Evolutionary conservation across 2,329 filamentous ascomycete species (phyloP).

Genomic region (Fragosphaeria purpurea): DNA sequence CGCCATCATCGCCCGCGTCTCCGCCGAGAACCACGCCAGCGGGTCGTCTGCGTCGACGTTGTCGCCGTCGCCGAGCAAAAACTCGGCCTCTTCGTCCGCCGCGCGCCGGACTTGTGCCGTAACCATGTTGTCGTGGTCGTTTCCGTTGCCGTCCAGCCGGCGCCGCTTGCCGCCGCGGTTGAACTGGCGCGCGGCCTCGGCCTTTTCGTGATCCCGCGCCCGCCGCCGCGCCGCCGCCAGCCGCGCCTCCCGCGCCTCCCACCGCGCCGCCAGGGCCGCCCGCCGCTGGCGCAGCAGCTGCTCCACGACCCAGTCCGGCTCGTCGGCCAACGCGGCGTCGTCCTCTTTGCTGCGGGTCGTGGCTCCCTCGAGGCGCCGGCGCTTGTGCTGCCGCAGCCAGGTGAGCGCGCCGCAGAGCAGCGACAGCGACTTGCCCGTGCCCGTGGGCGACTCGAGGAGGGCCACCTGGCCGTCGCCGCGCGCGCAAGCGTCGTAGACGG

Average conservation of each 20-base stretch:
- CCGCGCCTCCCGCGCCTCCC: conserved; percentile 64
- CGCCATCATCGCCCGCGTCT: conserved; percentile 65
- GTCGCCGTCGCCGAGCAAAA: conserved; percentile 51
- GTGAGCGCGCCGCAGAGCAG: conserved; percentile 82
- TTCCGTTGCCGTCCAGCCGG: conserved; percentile 25
- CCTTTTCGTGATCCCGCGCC: neutral
- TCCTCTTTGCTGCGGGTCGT: conserved; percentile 27
- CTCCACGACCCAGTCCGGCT: conserved; percentile 77
- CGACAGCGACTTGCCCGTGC: conserved; percentile 83
- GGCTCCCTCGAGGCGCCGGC: conserved; percentile 41
- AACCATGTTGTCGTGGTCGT: too few relatives aligned
- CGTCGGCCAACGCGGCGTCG: conserved; percentile 44
- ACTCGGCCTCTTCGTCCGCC: conserved; percentile 50
- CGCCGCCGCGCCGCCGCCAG: conserved; percentile 30
- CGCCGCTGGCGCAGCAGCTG: conserved; percentile 61
- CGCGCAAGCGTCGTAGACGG: conserved; percentile 70
- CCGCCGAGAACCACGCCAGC: conserved; percentile 55
- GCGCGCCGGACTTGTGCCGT: too few relatives aligned
- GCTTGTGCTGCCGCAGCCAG: conserved; percentile 81
- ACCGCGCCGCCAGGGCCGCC: conserved; percentile 53
- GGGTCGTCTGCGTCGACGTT: conserved; percentile 24
- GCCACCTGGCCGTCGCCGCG: conserved; percentile 62
- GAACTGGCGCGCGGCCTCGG: conserved; percentile 45
- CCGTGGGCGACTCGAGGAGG: conserved; percentile 89
- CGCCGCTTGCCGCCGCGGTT: conserved; percentile 37